Conservation (phyloP, 257 asterid species). For the Petrea volubilis region DNA sequence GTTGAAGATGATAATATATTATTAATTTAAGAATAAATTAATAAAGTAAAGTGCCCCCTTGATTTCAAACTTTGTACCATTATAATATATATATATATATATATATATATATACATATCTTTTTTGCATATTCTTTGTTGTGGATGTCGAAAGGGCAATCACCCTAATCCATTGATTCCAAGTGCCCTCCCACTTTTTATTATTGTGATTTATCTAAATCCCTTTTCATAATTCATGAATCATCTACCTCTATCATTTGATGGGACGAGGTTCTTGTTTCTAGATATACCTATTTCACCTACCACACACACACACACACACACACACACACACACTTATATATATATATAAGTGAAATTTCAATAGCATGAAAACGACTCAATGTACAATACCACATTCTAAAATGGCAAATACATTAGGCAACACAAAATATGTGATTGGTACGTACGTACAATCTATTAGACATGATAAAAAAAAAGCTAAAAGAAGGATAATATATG, state of each 20-base stretch:
- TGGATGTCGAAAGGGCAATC: neutral
- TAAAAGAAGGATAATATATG: neutral
- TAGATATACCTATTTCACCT: slow-evolving; percentile 22
- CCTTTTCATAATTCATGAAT: neutral
- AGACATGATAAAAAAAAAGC: neutral
- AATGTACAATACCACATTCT: neutral
- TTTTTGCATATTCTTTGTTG: neutral
- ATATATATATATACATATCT: too few relatives aligned
- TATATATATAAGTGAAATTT: neutral
- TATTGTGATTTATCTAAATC: slow-evolving; percentile 3
- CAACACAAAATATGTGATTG: neutral
- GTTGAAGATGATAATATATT: too few relatives aligned
- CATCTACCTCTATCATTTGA: slow-evolving; percentile 7
- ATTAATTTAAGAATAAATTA: too few relatives aligned
- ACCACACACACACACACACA: neutral
- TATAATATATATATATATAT: too few relatives aligned
- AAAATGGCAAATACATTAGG: neutral
- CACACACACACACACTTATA: neutral
- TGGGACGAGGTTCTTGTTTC: neutral
- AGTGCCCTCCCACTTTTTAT: slow-evolving; percentile 2
- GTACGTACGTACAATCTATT: too few relatives aligned
- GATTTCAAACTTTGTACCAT: too few relatives aligned
- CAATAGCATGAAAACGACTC: neutral
- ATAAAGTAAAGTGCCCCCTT: too few relatives aligned
- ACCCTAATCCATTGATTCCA: neutral